A percentile compares a stretch with the other conserved stretches of the same genome.
phyloP scores from a whole-genome alignment of 1,139 yeast species.

The Nakaseomyces uthaithaninus region DNA sequence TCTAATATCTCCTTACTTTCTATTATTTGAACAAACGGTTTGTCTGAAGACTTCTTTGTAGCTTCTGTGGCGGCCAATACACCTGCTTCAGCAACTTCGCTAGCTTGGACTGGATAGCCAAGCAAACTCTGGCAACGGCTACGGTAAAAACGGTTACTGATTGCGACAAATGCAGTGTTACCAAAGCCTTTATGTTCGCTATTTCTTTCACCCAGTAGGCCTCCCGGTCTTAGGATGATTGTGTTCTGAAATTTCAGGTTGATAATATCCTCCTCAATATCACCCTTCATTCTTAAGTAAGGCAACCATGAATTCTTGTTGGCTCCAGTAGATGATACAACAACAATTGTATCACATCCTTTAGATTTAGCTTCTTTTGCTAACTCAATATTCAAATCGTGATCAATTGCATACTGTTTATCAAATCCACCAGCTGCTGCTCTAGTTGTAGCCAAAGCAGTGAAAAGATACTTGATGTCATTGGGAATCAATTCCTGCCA shows the following conservation, averaged over 20 bases:
- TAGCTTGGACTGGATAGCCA: constrained; percentile 39
- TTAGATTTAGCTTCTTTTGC: constrained; percentile 64
- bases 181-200: constrained; percentile 34
- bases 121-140: constrained; percentile 32
- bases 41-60: constrained; percentile 10
- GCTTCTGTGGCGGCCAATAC: constrained; percentile 30
- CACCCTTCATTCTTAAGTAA: constrained; percentile 56
- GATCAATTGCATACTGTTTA: constrained; percentile 58
- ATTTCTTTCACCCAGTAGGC: constrained; percentile 50
- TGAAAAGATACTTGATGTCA: constrained; percentile 37
- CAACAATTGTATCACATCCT: constrained; percentile 55
- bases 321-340: constrained; percentile 59
- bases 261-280: constrained; percentile 51
- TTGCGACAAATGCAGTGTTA: constrained; percentile 25
- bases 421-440: constrained; percentile 62
- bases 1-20: constrained; percentile 24
- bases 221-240: constrained; percentile 65
- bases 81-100: constrained; percentile 45
- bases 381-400: constrained; percentile 53
- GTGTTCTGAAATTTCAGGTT: constrained; percentile 57
- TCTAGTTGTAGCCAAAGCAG: constrained; percentile 70
- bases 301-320: constrained; percentile 43
- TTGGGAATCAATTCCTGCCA: constrained; percentile 36
- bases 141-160: constrained; percentile 35
- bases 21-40: constrained; percentile 19